A percentile compares a stretch with the other conserved stretches of the same genome.
Conservation (phyloP, 2,329 filamentous ascomycete species). For the Aphanocladium album region DNA sequence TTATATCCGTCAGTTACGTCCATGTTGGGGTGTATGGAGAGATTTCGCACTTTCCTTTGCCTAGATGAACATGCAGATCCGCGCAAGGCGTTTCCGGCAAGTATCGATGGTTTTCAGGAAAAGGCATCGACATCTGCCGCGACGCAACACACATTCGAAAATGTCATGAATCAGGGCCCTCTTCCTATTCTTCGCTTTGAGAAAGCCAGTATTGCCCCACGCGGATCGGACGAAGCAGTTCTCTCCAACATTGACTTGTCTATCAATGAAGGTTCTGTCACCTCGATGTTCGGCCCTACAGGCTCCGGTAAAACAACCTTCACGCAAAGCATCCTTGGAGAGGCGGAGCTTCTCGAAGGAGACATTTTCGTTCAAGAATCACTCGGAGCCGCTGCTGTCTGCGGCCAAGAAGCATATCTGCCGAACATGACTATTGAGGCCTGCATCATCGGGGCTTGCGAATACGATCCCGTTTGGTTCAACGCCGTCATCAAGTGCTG, state of each 20-base stretch:
- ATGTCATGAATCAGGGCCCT: too few relatives aligned
- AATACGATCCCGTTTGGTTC: background rate
- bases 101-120: background rate
- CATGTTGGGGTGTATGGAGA: conserved; percentile 1
- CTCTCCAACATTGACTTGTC: background rate
- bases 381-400: background rate
- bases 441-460: background rate
- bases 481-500: background rate
- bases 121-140: too few relatives aligned
- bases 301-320: background rate
- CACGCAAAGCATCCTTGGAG: too few relatives aligned
- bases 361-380: background rate
- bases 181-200: too few relatives aligned
- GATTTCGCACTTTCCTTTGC: background rate
- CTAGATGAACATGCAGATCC: background rate
- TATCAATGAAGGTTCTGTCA: background rate
- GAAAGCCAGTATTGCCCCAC: too few relatives aligned
- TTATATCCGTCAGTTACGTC: background rate
- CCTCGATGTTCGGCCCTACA: background rate
- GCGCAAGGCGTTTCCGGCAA: background rate
- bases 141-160: too few relatives aligned
- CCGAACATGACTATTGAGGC: background rate
- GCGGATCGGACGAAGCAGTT: background rate
- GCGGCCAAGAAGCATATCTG: background rate
- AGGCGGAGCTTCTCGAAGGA: background rate